A percentile compares a stretch with the other conserved stretches of the same genome.
Evolutionary conservation across 2,329 filamentous ascomycete species (phyloP).

Genomic region (Colletotrichum camelliae): DNA sequence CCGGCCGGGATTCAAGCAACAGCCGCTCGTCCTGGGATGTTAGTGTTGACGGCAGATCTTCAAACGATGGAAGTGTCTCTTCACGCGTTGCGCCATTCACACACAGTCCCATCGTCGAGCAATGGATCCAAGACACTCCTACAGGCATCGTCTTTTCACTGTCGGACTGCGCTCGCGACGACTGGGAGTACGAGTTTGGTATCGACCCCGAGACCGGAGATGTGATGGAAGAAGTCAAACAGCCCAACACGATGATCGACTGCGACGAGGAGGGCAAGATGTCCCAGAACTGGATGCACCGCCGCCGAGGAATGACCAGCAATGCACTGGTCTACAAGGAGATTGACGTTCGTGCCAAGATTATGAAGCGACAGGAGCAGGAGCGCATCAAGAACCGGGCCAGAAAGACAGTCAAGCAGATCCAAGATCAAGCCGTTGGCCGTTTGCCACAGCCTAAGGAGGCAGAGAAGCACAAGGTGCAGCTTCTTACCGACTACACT

Average conservation of each 20-base stretch:
- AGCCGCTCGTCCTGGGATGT: constrained; percentile 13
- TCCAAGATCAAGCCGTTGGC: background rate
- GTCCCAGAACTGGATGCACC: constrained; percentile 12
- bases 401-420: background rate
- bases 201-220: constrained; percentile 42
- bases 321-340: constrained; percentile 16
- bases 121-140: background rate
- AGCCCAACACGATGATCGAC: constrained; percentile 34
- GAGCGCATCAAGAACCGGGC: background rate
- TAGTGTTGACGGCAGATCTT: background rate
- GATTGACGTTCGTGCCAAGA: background rate
- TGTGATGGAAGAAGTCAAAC: constrained; percentile 35
- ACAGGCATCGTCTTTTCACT: background rate
- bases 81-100: background rate
- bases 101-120: background rate
- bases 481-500: constrained; percentile 31
- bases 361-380: background rate
- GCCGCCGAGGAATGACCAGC: constrained; percentile 26
- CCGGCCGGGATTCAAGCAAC: background rate
- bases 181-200: constrained; percentile 26
- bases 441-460: background rate
- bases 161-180: background rate
- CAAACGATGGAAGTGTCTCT: background rate
- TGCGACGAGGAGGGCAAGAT: constrained; percentile 8
- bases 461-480: background rate